Evolutionary conservation across 1,284 basidiomycete species (phyloP).

Genomic region (Filobasidium uniguttulatum): DNA sequence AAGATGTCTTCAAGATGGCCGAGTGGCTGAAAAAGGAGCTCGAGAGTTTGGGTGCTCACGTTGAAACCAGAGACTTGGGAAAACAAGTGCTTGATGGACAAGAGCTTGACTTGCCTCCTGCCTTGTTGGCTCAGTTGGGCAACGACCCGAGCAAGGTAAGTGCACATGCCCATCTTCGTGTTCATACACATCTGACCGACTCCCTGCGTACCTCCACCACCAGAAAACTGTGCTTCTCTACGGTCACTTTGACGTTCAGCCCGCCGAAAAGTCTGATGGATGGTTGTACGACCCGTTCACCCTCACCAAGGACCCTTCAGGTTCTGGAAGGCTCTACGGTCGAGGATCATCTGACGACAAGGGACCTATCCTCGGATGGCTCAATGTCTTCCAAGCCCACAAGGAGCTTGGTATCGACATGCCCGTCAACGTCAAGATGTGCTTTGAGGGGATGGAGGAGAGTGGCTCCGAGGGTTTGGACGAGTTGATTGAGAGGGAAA

Average conservation of each 20-base stretch:
- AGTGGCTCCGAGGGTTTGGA: constrained; percentile 86
- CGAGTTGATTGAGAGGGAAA: constrained; percentile 71
- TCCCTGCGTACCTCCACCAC: too few relatives aligned
- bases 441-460: constrained; percentile 99
- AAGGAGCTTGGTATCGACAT: constrained; percentile 55
- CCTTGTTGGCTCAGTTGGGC: constrained; percentile 71
- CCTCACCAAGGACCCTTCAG: constrained; percentile 49
- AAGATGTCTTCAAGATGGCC: constrained; percentile 70
- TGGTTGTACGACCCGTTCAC: constrained; percentile 87
- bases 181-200: too few relatives aligned
- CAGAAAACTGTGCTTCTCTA: constrained; percentile 81
- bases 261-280: constrained; percentile 58
- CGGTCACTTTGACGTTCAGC: constrained; percentile 56
- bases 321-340: constrained; percentile 51
- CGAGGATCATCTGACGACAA: constrained; percentile 90
- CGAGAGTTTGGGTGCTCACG: constrained; percentile 58
- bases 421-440: constrained; percentile 80
- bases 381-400: constrained; percentile 89
- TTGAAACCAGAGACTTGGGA: constrained; percentile 60
- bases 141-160: constrained; percentile 56
- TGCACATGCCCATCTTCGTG: too few relatives aligned
- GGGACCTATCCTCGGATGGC: constrained; percentile 81
- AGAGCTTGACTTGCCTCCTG: constrained; percentile 66
- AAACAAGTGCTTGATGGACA: constrained; percentile 63
- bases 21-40: constrained; percentile 63